Percentiles rank a stretch among this genome's conserved stretches.
phyloP scores from a whole-genome alignment of 2,329 filamentous ascomycete genomes.

The Exophiala spinifera region DNA sequence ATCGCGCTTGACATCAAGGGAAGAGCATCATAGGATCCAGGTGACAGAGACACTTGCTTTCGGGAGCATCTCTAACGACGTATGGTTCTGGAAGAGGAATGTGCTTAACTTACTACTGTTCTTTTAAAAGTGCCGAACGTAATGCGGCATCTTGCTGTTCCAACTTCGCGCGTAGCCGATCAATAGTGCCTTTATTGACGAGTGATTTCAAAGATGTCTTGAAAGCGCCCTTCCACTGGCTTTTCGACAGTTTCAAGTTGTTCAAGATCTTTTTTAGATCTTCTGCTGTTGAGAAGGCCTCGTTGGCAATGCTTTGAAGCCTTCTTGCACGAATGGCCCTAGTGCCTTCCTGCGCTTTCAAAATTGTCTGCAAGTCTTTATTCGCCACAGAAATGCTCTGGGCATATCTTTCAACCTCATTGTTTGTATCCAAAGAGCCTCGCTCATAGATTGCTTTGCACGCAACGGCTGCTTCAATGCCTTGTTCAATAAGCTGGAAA shows the following conservation, averaged over 20 bases:
- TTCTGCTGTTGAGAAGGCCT: background rate
- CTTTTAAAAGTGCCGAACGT: slow-evolving; percentile 6
- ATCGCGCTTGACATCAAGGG: too few species aligned
- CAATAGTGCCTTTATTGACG: slow-evolving; percentile 5
- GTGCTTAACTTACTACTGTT: slow-evolving; percentile 8
- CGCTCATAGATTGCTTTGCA: slow-evolving; percentile 15
- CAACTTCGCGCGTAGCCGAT: slow-evolving; percentile 1
- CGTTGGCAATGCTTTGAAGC: slow-evolving; percentile 1
- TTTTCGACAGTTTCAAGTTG: slow-evolving; percentile 10
- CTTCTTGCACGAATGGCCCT: background rate
- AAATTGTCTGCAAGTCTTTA: slow-evolving; percentile 1
- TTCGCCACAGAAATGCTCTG: slow-evolving; percentile 7
- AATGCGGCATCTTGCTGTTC: slow-evolving; percentile 10
- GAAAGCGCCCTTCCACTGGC: slow-evolving; percentile 1
- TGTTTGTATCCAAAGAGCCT: slow-evolving; percentile 11
- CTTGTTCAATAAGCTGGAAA: slow-evolving; percentile 12
- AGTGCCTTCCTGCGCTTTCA: background rate
- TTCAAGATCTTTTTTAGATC: slow-evolving; percentile 12
- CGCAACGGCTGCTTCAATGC: slow-evolving; percentile 7
- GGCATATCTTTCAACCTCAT: slow-evolving; percentile 12
- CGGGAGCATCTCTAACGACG: too few species aligned
- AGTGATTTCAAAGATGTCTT: slow-evolving; percentile 5
- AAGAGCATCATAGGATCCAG: too few species aligned
- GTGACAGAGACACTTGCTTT: too few species aligned
- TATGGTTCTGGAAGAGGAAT: too few species aligned